These are phyloP conservation scores for Bondarzewia mesenterica DNA, from an alignment of 1,284 basidiomycete genomes.

Conservation along the genomic window DNA sequence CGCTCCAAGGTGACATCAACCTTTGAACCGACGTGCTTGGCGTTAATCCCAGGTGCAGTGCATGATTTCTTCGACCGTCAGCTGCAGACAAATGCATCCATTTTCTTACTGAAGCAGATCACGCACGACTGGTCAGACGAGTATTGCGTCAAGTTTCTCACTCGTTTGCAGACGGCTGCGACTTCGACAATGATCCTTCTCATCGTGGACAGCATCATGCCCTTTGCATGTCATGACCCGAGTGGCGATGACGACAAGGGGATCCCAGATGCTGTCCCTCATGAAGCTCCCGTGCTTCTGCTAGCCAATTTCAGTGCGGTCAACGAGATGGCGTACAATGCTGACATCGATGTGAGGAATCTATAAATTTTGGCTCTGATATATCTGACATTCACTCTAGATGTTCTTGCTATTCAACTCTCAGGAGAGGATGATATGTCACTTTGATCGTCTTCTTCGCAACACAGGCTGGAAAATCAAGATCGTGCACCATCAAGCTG, in stretches of 20 bases:
- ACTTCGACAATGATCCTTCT: conserved; percentile 14
- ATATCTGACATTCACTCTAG: background rate
- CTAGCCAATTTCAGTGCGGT: background rate
- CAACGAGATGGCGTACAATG: background rate
- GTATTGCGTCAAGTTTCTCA: conserved; percentile 15
- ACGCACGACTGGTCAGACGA: conserved; percentile 21
- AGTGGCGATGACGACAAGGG: background rate
- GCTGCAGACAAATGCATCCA: conserved; percentile 13
- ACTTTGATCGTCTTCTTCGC: background rate
- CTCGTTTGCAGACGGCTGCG: conserved; percentile 15
- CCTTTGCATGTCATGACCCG: conserved; percentile 11
- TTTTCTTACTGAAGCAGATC: conserved; percentile 18
- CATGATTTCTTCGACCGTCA: conserved; percentile 21
- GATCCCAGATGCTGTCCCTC: conserved; percentile 3
- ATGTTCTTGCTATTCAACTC: background rate
- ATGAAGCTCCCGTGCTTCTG: conserved; percentile 4
- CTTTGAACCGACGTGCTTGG: background rate
- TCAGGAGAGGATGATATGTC: background rate
- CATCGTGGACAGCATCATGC: conserved; percentile 17
- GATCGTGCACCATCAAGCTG: background rate
- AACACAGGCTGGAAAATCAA: background rate
- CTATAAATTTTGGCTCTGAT: background rate
- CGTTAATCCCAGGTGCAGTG: conserved; percentile 6
- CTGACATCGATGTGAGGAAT: background rate
- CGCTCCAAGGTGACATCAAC: background rate